Evolutionary conservation across 345 rosid species (phyloP).

Genomic region (Bruguiera parviflora): DNA sequence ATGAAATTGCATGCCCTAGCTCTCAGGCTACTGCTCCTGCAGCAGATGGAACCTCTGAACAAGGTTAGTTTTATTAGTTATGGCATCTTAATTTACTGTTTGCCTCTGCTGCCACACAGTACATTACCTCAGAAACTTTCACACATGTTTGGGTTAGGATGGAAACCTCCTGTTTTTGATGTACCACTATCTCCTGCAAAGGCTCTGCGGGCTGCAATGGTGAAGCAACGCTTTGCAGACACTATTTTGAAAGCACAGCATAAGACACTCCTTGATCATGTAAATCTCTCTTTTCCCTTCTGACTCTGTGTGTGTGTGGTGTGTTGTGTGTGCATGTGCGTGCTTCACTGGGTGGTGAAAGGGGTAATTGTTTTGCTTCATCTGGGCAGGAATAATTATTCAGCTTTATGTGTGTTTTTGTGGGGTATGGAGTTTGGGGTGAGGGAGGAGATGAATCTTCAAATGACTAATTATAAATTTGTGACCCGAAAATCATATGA

Average conservation of each 20-base stretch:
- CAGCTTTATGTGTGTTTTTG: not conserved
- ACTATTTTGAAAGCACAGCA: conserved; percentile 69
- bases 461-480: not conserved
- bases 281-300: conserved; percentile 16
- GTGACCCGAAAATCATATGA: not conserved
- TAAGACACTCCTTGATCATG: conserved; percentile 58
- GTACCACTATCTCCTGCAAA: conserved; percentile 62
- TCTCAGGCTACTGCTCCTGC: conserved; percentile 39
- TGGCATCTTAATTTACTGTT: not conserved
- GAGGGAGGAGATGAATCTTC: too few species aligned
- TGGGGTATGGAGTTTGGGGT: not conserved
- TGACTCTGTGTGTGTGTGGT: too few species aligned
- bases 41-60: conserved; percentile 36
- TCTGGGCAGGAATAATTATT: too few species aligned
- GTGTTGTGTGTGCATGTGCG: too few species aligned
- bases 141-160: conserved; percentile 33
- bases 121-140: not conserved
- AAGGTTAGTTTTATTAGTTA: conserved; percentile 40
- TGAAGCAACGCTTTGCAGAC: conserved; percentile 71
- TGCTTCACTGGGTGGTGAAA: too few species aligned
- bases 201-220: conserved; percentile 77
- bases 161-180: conserved; percentile 35
- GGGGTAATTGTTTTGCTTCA: too few species aligned
- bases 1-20: conserved; percentile 41
- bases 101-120: not conserved